A percentile compares a stretch with the other conserved stretches of the same genome.
Evolutionary conservation across 768 basidiomycete genomes (phyloP).

Genomic region (Phaeotremella fagi): DNA sequence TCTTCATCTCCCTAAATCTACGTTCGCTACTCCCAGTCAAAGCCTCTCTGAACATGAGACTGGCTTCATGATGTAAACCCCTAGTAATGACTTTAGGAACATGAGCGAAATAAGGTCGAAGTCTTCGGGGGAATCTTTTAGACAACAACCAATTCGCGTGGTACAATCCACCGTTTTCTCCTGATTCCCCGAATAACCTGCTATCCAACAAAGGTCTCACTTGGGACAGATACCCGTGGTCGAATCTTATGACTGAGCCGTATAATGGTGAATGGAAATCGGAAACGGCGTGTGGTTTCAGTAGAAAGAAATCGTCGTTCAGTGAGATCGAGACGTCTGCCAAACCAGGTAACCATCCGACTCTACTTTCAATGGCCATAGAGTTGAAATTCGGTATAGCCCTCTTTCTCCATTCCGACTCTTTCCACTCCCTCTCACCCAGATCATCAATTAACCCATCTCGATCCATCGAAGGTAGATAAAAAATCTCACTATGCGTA

Average conservation of each 20-base stretch:
- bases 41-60: conserved; percentile 41
- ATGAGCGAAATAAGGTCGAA: conserved; percentile 44
- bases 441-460: conserved; percentile 25
- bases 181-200: conserved; percentile 36
- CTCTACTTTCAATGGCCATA: conserved; percentile 42
- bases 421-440: conserved; percentile 33
- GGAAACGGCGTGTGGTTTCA: conserved; percentile 37
- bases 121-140: conserved; percentile 35
- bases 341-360: conserved; percentile 41
- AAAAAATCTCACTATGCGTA: conserved; percentile 41
- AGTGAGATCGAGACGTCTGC: conserved; percentile 33
- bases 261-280: conserved; percentile 41
- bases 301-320: conserved; percentile 44
- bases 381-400: conserved; percentile 44
- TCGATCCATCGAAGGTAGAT: conserved; percentile 32
- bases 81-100: conserved; percentile 43
- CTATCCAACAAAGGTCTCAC: conserved; percentile 39
- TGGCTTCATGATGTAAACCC: conserved; percentile 43
- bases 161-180: conserved; percentile 38
- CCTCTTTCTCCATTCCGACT: conserved; percentile 30
- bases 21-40: conserved; percentile 28
- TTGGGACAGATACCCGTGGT: conserved; percentile 38
- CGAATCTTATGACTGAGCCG: conserved; percentile 43
- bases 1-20: conserved; percentile 37
- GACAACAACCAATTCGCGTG: conserved; percentile 44